Evolutionary conservation across 495 filamentous ascomycete genomes (phyloP), one percentile per base, ranked within the genome.

Genomic region (Antarctomyces pellizariae): DNA sequence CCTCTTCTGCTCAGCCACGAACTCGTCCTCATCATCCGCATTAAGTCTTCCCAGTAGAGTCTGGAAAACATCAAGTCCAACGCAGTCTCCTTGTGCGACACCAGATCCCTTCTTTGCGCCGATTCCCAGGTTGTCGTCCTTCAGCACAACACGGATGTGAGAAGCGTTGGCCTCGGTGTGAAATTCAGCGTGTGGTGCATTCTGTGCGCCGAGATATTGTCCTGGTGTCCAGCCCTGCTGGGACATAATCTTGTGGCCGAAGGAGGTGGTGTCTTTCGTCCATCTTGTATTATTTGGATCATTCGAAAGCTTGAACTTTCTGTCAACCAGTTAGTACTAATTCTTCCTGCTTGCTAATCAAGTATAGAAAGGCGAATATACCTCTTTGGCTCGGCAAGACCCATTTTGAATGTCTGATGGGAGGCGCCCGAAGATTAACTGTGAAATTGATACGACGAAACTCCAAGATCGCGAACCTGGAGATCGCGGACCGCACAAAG

Each of bases 241-340:
- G 28, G 71, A 65, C 34, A 97, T 67, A 29, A 93, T 75, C 37
- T 61, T 69, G 44, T 91, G 82, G 37, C 84, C 84, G 42, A 79
- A 93, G 25, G 66, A 64, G 24, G 61, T 56, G 34, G 76, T 80
- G 38, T 78, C 72, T 34, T 67, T 70, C 24, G 72, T 64, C 84
- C 84, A 97, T 52, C 63, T 64, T 16, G 76, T 90, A 45, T 93
- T 93, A 46, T 92, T 90, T 8, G 84, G 84, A 52, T 97, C 84
- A 40, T 70, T 52, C 25, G 76, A 72, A 26, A 93, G 61, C 47
- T 84, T 91, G 18, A 59, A 64, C 39, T 65, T 75, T 45, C 84
- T 95, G 32, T 22, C 36, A 18, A 28, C 26, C 24, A 29, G 34
- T 36, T 26, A 49, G 38, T 36, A 36, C 25, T 24, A 21, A 33